phyloP scores from a whole-genome alignment of 306 rosid genomes.

The Vicia villosa region DNA sequence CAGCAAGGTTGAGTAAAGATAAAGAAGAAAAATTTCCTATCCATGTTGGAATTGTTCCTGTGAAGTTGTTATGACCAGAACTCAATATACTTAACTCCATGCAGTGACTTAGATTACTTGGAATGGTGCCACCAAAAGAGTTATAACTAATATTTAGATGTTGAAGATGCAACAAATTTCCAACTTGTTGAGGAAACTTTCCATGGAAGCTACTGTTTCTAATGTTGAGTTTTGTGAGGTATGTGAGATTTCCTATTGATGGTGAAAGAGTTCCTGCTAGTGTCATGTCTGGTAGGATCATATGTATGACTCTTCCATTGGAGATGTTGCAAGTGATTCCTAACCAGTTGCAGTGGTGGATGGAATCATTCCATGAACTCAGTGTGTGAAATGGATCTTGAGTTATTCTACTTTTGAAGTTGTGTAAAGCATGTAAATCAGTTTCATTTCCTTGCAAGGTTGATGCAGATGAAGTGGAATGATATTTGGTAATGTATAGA shows the following conservation, averaged over 20 bases:
- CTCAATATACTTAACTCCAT: slow-evolving; percentile 22
- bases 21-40: slow-evolving; percentile 53
- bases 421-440: slow-evolving; percentile 39
- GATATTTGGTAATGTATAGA: slow-evolving; percentile 15
- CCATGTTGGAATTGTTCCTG: slow-evolving; percentile 59
- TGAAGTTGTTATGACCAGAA: slow-evolving; percentile 34
- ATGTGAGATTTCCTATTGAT: slow-evolving; percentile 50
- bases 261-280: slow-evolving; percentile 41
- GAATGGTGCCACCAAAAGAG: slow-evolving; percentile 44
- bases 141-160: slow-evolving; percentile 34
- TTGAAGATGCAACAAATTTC: slow-evolving; percentile 28
- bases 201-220: slow-evolving; percentile 32
- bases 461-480: neutral
- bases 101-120: slow-evolving; percentile 46
- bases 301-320: slow-evolving; percentile 25
- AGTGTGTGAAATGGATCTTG: slow-evolving; percentile 42
- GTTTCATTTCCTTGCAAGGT: slow-evolving; percentile 26
- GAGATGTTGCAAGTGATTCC: slow-evolving; percentile 45
- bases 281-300: slow-evolving; percentile 27
- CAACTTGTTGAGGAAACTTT: slow-evolving; percentile 45
- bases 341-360: slow-evolving; percentile 45
- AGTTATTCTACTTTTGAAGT: slow-evolving; percentile 36
- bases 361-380: slow-evolving; percentile 51
- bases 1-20: neutral
- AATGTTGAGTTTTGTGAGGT: slow-evolving; percentile 31